A percentile compares a stretch with the other conserved stretches of the same genome.
These are phyloP conservation scores for Aspergillus biplanus DNA, from an alignment of 495 filamentous ascomycete species.

Conservation along the genomic window DNA sequence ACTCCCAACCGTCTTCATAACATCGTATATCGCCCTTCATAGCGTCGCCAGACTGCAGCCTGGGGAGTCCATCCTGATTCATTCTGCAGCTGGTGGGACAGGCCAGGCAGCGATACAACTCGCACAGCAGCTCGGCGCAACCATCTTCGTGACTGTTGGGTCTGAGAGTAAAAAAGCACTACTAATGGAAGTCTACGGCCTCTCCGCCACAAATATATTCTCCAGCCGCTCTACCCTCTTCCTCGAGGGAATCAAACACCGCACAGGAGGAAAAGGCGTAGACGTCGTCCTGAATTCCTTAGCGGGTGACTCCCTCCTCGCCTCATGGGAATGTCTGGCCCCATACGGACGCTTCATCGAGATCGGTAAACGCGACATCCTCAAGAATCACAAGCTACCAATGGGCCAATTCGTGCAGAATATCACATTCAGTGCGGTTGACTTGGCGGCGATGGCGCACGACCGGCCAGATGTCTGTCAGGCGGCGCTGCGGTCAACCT, in stretches of 20 bases:
- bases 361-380: constrained; percentile 43
- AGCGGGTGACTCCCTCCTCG: constrained; percentile 44
- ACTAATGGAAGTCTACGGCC: constrained; percentile 38
- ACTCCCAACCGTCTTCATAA: no score
- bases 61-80: no score
- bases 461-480: neutral
- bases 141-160: constrained; percentile 51
- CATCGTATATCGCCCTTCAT: no score
- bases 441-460: neutral
- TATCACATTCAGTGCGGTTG: constrained; percentile 29
- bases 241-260: constrained; percentile 45
- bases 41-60: no score
- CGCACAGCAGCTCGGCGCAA: constrained; percentile 36
- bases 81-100: constrained; percentile 35
- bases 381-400: constrained; percentile 24
- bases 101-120: constrained; percentile 54
- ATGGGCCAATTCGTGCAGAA: constrained; percentile 26
- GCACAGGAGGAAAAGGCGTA: constrained; percentile 48
- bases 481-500: neutral
- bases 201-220: constrained; percentile 51
- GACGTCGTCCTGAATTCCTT: constrained; percentile 59
- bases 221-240: constrained; percentile 52
- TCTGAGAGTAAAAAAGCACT: constrained; percentile 43
- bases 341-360: constrained; percentile 53
- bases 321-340: constrained; percentile 53